Evolutionary conservation across 768 basidiomycete genomes (phyloP).

Genomic region (Lactarius psammicola): DNA sequence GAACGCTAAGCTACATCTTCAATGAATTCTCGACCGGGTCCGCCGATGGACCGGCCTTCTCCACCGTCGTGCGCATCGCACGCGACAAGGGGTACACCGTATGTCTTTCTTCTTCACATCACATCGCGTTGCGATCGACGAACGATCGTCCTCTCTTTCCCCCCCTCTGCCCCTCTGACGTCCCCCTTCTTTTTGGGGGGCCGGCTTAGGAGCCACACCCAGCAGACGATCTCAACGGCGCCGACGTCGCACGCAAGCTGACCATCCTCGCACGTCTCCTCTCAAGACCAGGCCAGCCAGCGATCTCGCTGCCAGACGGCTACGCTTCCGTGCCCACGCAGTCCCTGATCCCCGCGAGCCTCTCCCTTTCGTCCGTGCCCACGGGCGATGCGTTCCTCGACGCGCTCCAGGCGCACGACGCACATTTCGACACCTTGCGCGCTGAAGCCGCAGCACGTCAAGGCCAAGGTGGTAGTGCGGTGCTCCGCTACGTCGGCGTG

Average conservation of each 20-base stretch:
- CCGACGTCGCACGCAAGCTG: conserved; percentile 95
- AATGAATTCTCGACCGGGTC: conserved; percentile 84
- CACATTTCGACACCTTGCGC: conserved; percentile 72
- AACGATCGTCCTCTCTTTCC: not conserved
- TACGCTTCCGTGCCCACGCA: conserved; percentile 77
- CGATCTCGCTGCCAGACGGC: conserved; percentile 60
- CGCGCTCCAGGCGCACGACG: conserved; percentile 79
- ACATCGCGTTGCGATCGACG: not conserved
- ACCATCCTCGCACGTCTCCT: conserved; percentile 90
- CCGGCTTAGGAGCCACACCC: conserved; percentile 92
- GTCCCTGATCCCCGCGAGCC: conserved; percentile 79
- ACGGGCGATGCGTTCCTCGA: conserved; percentile 82
- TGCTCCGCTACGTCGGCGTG: conserved; percentile 91
- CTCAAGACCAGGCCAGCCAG: conserved; percentile 41
- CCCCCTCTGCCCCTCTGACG: not conserved
- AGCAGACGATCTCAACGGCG: conserved; percentile 93
- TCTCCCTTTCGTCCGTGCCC: conserved; percentile 51
- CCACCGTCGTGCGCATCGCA: conserved; percentile 83
- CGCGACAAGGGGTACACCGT: conserved; percentile 96
- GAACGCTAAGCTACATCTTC: conserved; percentile 99
- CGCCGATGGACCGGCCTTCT: conserved; percentile 73
- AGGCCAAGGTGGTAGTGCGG: conserved; percentile 56
- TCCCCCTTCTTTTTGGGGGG: not conserved
- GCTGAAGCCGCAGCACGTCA: conserved; percentile 69
- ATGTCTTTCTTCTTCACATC: conserved; percentile 29